Percentiles rank a stretch among this genome's conserved stretches.
Evolutionary conservation across 179 eudicot species (phyloP).

Genomic region (Beta corolliflora): DNA sequence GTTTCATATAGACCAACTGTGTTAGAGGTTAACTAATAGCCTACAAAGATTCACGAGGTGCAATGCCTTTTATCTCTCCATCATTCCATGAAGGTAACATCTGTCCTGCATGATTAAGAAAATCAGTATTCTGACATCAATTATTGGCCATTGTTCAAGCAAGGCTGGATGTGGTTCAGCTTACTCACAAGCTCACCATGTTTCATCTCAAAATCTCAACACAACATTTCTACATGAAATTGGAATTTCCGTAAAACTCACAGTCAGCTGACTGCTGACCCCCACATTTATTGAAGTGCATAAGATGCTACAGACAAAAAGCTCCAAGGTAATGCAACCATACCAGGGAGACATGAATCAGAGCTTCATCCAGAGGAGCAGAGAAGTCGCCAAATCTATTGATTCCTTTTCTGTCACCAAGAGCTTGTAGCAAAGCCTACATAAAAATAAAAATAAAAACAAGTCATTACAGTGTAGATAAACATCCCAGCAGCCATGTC

Average conservation of each 20-base stretch:
- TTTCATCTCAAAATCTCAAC: too few relatives aligned
- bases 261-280: too few relatives aligned
- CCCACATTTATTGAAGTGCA: neutral
- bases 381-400: conserved; percentile 93
- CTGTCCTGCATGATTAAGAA: too few relatives aligned
- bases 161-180: neutral
- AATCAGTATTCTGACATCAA: too few relatives aligned
- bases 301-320: conserved; percentile 9
- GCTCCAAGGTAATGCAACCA: conserved; percentile 23
- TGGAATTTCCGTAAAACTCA: neutral
- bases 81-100: neutral
- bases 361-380: conserved; percentile 97
- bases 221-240: too few relatives aligned
- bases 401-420: conserved; percentile 93
- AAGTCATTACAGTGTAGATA: neutral
- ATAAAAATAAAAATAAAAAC: conserved; percentile 19
- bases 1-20: neutral
- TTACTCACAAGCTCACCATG: neutral
- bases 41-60: too few relatives aligned
- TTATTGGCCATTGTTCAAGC: neutral
- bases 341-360: conserved; percentile 90
- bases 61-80: too few relatives aligned
- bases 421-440: conserved; percentile 93
- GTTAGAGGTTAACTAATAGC: neutral
- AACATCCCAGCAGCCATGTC: neutral